A percentile compares a stretch with the other conserved stretches of the same genome.
phyloP scores from a whole-genome alignment of 805 yeast genomes.

The Saccharomyces eubayanus region DNA sequence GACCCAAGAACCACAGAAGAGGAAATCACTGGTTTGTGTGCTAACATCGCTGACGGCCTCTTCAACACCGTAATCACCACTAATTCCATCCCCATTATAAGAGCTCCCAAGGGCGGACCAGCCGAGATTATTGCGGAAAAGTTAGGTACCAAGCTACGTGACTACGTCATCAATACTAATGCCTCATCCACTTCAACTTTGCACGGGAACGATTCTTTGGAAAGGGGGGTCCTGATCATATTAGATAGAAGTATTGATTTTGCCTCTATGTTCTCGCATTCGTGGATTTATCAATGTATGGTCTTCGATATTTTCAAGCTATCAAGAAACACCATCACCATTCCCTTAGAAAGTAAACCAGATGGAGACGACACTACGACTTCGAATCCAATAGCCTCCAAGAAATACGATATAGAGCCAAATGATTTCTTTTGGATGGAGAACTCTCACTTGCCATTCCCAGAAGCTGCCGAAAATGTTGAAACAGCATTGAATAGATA shows the following conservation, averaged over 20 bases:
- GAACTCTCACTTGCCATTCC: slow-evolving; percentile 85
- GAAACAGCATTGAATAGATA: slow-evolving; percentile 74
- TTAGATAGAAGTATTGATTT: slow-evolving; percentile 86
- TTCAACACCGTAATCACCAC: slow-evolving; percentile 71
- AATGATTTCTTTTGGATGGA: slow-evolving; percentile 85
- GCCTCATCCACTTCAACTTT: slow-evolving; percentile 19
- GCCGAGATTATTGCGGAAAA: slow-evolving; percentile 90
- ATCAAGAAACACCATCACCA: slow-evolving; percentile 70
- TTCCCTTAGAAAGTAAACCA: slow-evolving; percentile 36
- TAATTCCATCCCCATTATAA: slow-evolving; percentile 76
- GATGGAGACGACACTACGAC: slow-evolving; percentile 13
- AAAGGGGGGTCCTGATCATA: slow-evolving; percentile 69
- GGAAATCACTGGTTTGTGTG: slow-evolving; percentile 59
- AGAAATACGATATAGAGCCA: slow-evolving; percentile 82
- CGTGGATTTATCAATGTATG: slow-evolving; percentile 96
- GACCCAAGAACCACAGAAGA: slow-evolving; percentile 67
- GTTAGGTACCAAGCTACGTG: slow-evolving; percentile 75
- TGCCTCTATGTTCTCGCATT: slow-evolving; percentile 89
- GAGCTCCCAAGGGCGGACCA: slow-evolving; percentile 89
- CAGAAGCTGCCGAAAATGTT: slow-evolving; percentile 97
- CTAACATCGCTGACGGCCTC: slow-evolving; percentile 66
- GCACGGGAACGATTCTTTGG: slow-evolving; percentile 29
- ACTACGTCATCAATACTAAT: slow-evolving; percentile 65
- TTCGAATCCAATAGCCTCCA: slow-evolving; percentile 26
- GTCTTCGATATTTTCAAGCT: slow-evolving; percentile 85